Evolutionary conservation across 257 asterid genomes (phyloP).

Genomic region (Echium plantagineum): DNA sequence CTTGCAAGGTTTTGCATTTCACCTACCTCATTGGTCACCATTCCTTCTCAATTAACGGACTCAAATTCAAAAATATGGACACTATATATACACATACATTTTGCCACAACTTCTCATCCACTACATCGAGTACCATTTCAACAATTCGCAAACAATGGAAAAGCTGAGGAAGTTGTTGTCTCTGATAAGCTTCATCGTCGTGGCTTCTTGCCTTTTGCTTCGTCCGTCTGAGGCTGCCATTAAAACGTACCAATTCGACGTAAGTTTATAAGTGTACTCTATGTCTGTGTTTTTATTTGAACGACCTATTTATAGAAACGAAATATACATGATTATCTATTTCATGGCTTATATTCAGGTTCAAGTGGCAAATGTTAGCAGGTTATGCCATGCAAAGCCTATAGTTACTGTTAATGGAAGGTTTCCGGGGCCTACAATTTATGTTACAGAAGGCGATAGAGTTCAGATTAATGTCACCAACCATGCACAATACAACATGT

Average conservation of each 20-base stretch:
- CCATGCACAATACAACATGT: conserved; percentile 55
- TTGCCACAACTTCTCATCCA: too few relatives aligned
- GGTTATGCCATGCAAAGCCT: conserved; percentile 55
- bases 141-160: neutral
- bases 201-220: conserved; percentile 6
- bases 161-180: neutral
- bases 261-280: conserved; percentile 9
- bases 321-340: neutral
- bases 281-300: neutral
- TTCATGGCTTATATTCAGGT: conserved; percentile 22
- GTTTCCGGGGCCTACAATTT: conserved; percentile 33
- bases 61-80: neutral
- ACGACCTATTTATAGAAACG: neutral
- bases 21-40: conserved; percentile 17
- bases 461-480: conserved; percentile 49
- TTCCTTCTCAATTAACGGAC: conserved; percentile 15
- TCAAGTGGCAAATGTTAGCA: conserved; percentile 49
- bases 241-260: conserved; percentile 49
- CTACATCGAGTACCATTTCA: too few relatives aligned
- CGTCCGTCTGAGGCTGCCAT: conserved; percentile 31
- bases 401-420: conserved; percentile 56
- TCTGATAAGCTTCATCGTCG: conserved; percentile 1
- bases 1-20: conserved; percentile 16
- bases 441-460: conserved; percentile 44
- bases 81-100: too few relatives aligned